Percentiles rank a stretch among this genome's conserved stretches.
Conservation (phyloP, 192 early-diverging fungal genomes). For the Hyaloraphidium curvatum region DNA sequence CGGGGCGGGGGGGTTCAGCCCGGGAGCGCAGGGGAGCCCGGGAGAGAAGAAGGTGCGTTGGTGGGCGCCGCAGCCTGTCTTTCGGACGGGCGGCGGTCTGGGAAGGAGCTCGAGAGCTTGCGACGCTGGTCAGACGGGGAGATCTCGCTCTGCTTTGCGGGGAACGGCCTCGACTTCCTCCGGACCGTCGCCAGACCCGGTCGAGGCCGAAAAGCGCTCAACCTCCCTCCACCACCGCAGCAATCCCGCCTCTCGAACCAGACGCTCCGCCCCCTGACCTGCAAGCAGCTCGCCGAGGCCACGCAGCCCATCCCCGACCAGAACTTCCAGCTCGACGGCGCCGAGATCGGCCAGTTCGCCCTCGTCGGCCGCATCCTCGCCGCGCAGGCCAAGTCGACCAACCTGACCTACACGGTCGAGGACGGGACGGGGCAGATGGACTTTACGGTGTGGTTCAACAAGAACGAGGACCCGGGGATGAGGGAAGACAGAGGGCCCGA, state of each 20-base stretch:
- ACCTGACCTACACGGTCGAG: slow-evolving; percentile 46
- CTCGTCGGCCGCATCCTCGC: slow-evolving; percentile 50
- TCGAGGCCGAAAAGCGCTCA: too few relatives aligned
- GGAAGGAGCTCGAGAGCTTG: too few relatives aligned
- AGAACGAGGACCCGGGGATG: slow-evolving; percentile 15
- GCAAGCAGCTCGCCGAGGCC: slow-evolving; percentile 46
- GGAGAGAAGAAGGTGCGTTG: too few relatives aligned
- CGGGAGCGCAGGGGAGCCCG: too few relatives aligned
- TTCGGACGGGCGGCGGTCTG: too few relatives aligned
- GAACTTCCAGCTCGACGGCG: slow-evolving; percentile 43
- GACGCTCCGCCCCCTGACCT: slow-evolving; percentile 60
- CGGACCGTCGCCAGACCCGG: too few relatives aligned
- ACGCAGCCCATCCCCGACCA: slow-evolving; percentile 27
- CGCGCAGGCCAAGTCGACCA: slow-evolving; percentile 30
- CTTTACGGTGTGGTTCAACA: slow-evolving; percentile 36
- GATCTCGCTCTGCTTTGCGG: too few relatives aligned
- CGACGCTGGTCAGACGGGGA: too few relatives aligned
- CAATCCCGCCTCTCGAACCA: slow-evolving; percentile 16
- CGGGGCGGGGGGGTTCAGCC: too few relatives aligned
- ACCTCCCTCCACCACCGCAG: not conserved
- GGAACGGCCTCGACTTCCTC: too few relatives aligned
- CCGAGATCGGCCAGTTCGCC: slow-evolving; percentile 45
- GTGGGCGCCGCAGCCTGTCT: too few relatives aligned
- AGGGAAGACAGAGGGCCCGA: slow-evolving; percentile 4
- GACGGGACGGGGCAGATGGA: slow-evolving; percentile 68